Conservation (phyloP, 768 basidiomycete species). For the Amanita fuliginea region DNA sequence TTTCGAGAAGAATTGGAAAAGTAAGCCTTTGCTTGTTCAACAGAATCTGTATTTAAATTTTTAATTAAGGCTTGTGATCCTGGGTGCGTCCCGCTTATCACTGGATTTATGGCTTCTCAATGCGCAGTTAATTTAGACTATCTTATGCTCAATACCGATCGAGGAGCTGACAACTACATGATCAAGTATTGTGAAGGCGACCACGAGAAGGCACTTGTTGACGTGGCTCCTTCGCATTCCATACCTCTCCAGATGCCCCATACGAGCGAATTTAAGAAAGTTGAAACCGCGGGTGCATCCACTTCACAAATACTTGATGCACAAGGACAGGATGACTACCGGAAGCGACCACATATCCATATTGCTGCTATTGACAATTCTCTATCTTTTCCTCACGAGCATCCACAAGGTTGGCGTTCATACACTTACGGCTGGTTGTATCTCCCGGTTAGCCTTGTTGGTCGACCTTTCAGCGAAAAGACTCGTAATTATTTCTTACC, state of each 20-base stretch:
- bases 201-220: constrained; percentile 68
- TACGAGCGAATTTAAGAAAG: constrained; percentile 57
- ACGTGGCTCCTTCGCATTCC: constrained; percentile 67
- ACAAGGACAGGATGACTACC: constrained; percentile 30
- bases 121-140: constrained; percentile 42
- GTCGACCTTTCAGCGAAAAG: constrained; percentile 74
- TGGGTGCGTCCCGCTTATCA: constrained; percentile 35
- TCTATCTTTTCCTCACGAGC: constrained; percentile 84
- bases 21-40: constrained; percentile 26
- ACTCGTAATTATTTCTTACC: constrained; percentile 78
- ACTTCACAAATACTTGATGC: constrained; percentile 24
- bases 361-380: constrained; percentile 93
- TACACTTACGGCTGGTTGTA: constrained; percentile 88
- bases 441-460: constrained; percentile 76
- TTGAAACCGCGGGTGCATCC: constrained; percentile 26
- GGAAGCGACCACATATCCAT: constrained; percentile 69
- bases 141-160: constrained; percentile 88
- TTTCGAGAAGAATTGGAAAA: constrained; percentile 87
- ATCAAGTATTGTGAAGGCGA: constrained; percentile 81
- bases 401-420: constrained; percentile 67
- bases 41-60: constrained; percentile 7
- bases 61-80: constrained; percentile 57
- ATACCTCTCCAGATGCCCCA: constrained; percentile 57
- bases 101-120: neutral
- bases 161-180: constrained; percentile 86